Evolutionary conservation across 148 eudicot genomes (phyloP), one percentile per base, ranked within the genome.

Genomic region (Camellia lanceoleosa): DNA sequence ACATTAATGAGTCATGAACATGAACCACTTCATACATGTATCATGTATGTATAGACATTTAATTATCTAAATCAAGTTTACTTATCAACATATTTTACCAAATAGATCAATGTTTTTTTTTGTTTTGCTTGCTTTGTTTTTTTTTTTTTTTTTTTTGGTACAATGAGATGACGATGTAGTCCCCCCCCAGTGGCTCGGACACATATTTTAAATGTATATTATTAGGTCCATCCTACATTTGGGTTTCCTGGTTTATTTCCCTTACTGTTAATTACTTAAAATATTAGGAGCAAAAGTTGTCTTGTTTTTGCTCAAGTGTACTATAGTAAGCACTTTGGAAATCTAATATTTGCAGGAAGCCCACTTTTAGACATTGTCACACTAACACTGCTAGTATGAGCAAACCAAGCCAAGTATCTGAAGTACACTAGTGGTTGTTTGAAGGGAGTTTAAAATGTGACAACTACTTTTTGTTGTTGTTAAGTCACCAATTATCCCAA

Each of bases 301-400:
- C 23, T 75, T 75, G 78, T 62, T 75, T 62, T 16, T 71, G 63
- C 18, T 3, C 20, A 60, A 60, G 61, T 60, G 63, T 60, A 15
- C 63, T 60, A 49, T 19, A 47, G 38, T n/a, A 47, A 5, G 52
- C 7, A 18, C 55, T 18, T 30, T 0, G 0, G 20, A 30, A 14
- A 15, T 74, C 44, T 61, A 38, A 9, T 30, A 30, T 30, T 67
- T 38, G 71, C n/a, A 8, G 12, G 16, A 10, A 67, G 44, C 47
- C 71, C 46, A 38, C 44, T 67, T 41, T 5, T 67, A 60, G 71
- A 67, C 13, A 18, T 67, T 12, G 5, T 12, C 16, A 67, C 47
- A 38, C 4, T 42, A 38, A 3, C 4, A 67, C 46, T 67, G n/a
- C 5, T 47, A 67, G 5, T 15, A 60, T 7, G 64, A 15, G 3